phyloP scores from a whole-genome alignment of 352 stramenopile genomes.

The Pythium diclinum region DNA sequence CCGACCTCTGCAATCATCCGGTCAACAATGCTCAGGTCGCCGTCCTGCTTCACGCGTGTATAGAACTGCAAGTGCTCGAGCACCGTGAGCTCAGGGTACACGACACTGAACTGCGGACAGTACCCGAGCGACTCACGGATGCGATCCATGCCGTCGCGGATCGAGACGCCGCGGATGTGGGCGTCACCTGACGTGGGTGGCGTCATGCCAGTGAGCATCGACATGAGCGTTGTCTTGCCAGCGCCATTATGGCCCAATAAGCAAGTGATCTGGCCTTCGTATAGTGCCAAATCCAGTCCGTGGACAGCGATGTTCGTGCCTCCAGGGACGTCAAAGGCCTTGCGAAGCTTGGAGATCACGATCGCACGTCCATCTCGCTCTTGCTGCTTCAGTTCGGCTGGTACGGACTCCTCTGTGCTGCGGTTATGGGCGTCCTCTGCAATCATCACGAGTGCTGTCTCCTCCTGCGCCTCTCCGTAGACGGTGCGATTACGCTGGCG shows the following conservation, averaged over 20 bases:
- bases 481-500: slow-evolving; percentile 25
- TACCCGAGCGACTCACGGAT: slow-evolving; percentile 93
- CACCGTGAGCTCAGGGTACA: slow-evolving; percentile 95
- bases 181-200: slow-evolving; percentile 54
- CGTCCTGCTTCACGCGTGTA: slow-evolving; percentile 86
- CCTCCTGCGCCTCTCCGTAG: slow-evolving; percentile 37
- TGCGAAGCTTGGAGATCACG: slow-evolving; percentile 57
- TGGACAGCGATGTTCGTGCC: slow-evolving; percentile 86
- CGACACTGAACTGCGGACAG: slow-evolving; percentile 96
- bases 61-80: slow-evolving; percentile 96
- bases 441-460: slow-evolving; percentile 2
- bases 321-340: slow-evolving; percentile 68
- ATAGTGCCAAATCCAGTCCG: slow-evolving; percentile 81
- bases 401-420: slow-evolving; percentile 29
- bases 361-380: slow-evolving; percentile 52
- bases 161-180: slow-evolving; percentile 48
- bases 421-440: not conserved
- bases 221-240: slow-evolving; percentile 88
- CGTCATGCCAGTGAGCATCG: slow-evolving; percentile 78
- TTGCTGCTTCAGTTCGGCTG: slow-evolving; percentile 44
- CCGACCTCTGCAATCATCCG: slow-evolving; percentile 88
- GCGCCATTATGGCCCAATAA: slow-evolving; percentile 95
- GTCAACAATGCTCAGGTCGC: slow-evolving; percentile 24
- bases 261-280: slow-evolving; percentile 93
- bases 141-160: slow-evolving; percentile 67